Percentiles rank a stretch among this genome's conserved stretches.
These are phyloP conservation scores for Kodamaea kakaduensis DNA, from an alignment of 805 yeast genomes.

Conservation along the genomic window DNA sequence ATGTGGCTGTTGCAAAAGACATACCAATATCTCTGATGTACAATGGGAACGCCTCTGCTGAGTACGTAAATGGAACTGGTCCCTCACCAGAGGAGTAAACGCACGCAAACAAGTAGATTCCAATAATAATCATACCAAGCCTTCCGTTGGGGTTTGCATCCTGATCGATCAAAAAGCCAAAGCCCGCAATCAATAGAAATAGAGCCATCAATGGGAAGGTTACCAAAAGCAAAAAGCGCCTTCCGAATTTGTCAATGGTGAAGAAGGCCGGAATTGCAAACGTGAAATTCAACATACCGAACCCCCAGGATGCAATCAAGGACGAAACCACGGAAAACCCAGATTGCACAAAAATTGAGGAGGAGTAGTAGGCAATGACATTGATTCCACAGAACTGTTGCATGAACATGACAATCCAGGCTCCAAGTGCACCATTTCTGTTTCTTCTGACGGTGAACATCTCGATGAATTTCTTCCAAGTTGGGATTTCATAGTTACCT, in stretches of 20 bases:
- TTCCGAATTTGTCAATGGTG: conserved; percentile 74
- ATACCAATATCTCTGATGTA: conserved; percentile 77
- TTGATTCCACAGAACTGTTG: conserved; percentile 91
- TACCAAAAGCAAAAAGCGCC: conserved; percentile 54
- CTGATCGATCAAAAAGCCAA: conserved; percentile 64
- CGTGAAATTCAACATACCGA: conserved; percentile 73
- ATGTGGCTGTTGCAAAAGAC: conserved; percentile 71
- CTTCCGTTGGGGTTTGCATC: conserved; percentile 44
- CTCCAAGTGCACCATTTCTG: conserved; percentile 75
- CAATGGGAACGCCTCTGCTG: conserved; percentile 80
- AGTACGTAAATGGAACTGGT: conserved; percentile 84
- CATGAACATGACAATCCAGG: conserved; percentile 82
- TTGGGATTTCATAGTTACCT: conserved; percentile 45
- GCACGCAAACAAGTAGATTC: conserved; percentile 67
- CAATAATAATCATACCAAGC: conserved; percentile 63
- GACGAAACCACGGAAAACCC: conserved; percentile 61
- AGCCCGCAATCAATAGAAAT: conserved; percentile 60
- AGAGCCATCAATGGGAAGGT: conserved; percentile 62
- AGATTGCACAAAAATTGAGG: conserved; percentile 67
- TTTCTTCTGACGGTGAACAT: conserved; percentile 72
- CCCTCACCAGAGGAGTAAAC: conserved; percentile 85
- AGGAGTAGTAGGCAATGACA: conserved; percentile 81
- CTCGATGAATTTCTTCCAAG: conserved; percentile 46
- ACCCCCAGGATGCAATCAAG: conserved; percentile 79
- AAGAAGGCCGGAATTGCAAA: conserved; percentile 82